Evolutionary conservation across 2,329 filamentous ascomycete species (phyloP).

Genomic region (Alternaria longipes): DNA sequence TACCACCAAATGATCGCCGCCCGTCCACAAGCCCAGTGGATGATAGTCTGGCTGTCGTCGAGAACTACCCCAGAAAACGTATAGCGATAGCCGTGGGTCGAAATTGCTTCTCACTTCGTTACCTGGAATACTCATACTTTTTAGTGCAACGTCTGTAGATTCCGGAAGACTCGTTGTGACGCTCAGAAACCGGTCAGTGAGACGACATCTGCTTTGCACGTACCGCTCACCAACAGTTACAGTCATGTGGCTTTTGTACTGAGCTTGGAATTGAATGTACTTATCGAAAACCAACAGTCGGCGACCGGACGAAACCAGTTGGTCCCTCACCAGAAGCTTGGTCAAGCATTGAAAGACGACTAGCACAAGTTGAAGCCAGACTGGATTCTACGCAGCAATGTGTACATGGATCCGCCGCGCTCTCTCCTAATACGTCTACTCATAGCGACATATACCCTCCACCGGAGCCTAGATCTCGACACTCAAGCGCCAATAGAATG

Average conservation of each 20-base stretch:
- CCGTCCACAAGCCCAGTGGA: conserved; percentile 20
- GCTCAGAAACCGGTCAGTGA: conserved; percentile 30
- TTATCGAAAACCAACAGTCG: conserved; percentile 36
- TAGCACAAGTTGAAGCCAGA: conserved; percentile 35
- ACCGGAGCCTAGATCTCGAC: conserved; percentile 19
- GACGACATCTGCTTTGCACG: not conserved
- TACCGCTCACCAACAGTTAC: not conserved
- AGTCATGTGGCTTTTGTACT: conserved; percentile 29
- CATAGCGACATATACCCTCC: conserved; percentile 22
- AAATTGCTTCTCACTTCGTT: conserved; percentile 7
- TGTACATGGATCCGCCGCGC: conserved; percentile 24
- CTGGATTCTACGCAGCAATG: conserved; percentile 31
- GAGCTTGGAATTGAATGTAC: conserved; percentile 42
- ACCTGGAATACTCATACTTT: conserved; percentile 5
- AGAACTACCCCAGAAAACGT: conserved; percentile 31
- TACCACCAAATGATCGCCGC: conserved; percentile 10
- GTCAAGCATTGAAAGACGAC: conserved; percentile 33
- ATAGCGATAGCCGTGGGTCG: not conserved
- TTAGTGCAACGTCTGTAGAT: conserved; percentile 43
- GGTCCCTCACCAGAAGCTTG: conserved; percentile 29
- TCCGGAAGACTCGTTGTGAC: conserved; percentile 41
- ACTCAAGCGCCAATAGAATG: conserved; percentile 29
- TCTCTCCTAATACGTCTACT: conserved; percentile 28
- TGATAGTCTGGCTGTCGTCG: conserved; percentile 15
- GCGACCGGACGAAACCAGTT: conserved; percentile 28